Base-by-base conservation (phyloP, 2,329 filamentous ascomycete species). In the Fusarium agapanthi region DNA sequence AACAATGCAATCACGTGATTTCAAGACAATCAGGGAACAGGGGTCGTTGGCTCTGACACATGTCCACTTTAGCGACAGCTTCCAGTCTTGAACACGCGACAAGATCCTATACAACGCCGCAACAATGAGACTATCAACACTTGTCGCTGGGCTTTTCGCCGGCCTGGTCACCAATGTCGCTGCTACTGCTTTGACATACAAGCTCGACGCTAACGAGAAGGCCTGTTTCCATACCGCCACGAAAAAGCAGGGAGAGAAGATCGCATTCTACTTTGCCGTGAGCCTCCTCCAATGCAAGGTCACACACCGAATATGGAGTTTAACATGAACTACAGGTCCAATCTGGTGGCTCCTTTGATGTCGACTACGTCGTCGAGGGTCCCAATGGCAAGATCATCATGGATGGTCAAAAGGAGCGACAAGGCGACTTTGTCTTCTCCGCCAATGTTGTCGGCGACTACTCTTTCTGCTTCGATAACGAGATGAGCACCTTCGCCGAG, bases 181-280 rank as follows among this genome's bases (percentile, higher is more conserved):
- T 60, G 95, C 94, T 41, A 99, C 96, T 9, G 95, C 96, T 44
- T 88, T 99, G 80, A 99, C 96, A 53, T 99, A 98, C 87, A 94
- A 95, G 84, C 88, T 99, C 51, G 85, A 88, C 58, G 93, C 96
- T 56, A 93, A 97, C 85, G 96, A 98, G 87, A 95, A 93, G 84
- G 94, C 96, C 68, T 99, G 96, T 87, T 99, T 99, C 89, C 98
- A 93, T 82, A 89, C 93, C 64, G 86, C 90, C 75, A 92, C 95
- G 61, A 90, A 95, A 73, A 89, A 93, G 81, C 88, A 89, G 81
- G 92, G 92, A 77, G 90, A 93, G 78, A 99, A 99, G 89, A 88
- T 99, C 76, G 95, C 96, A 55, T 99, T 99, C 81, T 99, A 99
- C 86, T 99, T 99, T 84, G 97, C 96, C 68, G 96, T 99, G 86